phyloP scores from a whole-genome alignment of 257 asterid genomes.

The Solanum corneliomulleri region DNA sequence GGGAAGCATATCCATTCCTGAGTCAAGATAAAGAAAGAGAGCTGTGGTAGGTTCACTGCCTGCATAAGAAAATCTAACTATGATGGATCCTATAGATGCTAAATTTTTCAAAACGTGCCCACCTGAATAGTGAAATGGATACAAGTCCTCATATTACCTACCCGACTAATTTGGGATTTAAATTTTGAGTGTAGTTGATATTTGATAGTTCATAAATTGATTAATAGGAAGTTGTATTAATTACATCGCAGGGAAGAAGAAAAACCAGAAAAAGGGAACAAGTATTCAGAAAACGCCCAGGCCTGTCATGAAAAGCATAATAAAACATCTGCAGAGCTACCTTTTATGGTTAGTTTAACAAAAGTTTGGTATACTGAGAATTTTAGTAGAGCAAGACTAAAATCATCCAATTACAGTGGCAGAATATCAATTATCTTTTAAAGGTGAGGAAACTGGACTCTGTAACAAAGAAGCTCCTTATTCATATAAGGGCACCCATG shows the following conservation, averaged over 20 bases:
- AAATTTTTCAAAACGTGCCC: neutral
- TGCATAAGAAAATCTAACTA: neutral
- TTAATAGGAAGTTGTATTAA: neutral
- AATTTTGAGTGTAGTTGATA: neutral
- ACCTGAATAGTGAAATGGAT: neutral
- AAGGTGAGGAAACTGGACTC: neutral
- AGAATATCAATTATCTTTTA: neutral
- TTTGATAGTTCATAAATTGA: neutral
- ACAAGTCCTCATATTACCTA: neutral
- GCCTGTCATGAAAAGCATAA: neutral
- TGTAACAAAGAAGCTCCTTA: neutral
- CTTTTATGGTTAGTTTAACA: neutral
- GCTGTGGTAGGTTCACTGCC: neutral
- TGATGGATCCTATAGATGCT: neutral
- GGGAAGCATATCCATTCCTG: neutral
- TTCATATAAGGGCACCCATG: neutral
- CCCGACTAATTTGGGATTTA: neutral
- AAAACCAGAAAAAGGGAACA: neutral
- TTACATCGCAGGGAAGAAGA: neutral
- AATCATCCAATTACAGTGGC: neutral
- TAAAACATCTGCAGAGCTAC: neutral
- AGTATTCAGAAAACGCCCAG: neutral
- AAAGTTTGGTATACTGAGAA: neutral
- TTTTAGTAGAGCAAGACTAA: neutral
- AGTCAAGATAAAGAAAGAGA: neutral